A percentile compares a stretch with the other conserved stretches of the same genome.
Conservation (phyloP, 2,329 filamentous ascomycete genomes). For the Pestalotiopsis fici region DNA sequence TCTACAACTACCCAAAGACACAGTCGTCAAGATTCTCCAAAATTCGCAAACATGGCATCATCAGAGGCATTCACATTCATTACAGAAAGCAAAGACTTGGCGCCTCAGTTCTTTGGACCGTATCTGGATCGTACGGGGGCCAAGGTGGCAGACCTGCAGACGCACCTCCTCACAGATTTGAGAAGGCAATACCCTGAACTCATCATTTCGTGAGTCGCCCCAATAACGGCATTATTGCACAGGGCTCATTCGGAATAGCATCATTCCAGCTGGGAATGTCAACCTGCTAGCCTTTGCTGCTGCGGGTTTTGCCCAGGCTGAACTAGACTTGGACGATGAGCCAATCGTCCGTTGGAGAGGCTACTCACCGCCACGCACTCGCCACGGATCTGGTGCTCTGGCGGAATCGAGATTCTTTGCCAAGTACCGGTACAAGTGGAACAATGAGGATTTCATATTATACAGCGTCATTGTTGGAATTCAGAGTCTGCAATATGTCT, state of each 20-base stretch:
- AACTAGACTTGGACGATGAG: background rate
- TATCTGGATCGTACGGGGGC: background rate
- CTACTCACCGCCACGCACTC: background rate
- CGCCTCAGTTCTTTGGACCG: background rate
- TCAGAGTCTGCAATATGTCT: background rate
- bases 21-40: background rate
- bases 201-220: background rate
- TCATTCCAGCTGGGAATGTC: background rate
- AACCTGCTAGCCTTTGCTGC: constrained; percentile 8
- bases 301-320: constrained; percentile 3
- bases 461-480: constrained; percentile 34
- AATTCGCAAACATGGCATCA: background rate
- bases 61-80: constrained; percentile 2
- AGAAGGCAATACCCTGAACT: constrained; percentile 3
- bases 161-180: constrained; percentile 7
- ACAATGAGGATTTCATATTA: constrained; percentile 36
- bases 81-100: background rate
- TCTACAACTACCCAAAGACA: background rate
- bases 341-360: background rate
- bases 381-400: constrained; percentile 30
- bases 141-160: background rate
- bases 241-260: background rate
- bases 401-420: constrained; percentile 30
- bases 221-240: background rate
- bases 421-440: constrained; percentile 40